A percentile compares a stretch with the other conserved stretches of the same genome.
Conservation (phyloP, 192 early-diverging fungal species). For the Umbelopsis vinacea region DNA sequence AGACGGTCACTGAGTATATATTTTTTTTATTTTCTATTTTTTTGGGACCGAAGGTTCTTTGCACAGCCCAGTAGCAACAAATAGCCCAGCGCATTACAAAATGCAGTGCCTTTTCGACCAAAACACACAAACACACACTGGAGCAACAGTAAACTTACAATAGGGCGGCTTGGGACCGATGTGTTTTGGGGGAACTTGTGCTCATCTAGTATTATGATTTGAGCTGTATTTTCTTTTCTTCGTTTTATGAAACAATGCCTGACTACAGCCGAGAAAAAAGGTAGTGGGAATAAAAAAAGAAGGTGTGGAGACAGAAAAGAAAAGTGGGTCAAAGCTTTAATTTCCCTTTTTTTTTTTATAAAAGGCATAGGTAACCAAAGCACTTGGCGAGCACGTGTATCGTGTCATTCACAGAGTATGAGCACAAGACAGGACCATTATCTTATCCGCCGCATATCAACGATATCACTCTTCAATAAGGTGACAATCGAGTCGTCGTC, state of each 20-base stretch:
- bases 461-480: constrained; percentile 21
- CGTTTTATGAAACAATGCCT: background rate
- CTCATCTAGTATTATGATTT: constrained; percentile 1
- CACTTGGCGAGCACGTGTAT: constrained; percentile 16
- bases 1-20: background rate
- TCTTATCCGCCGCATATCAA: constrained; percentile 22
- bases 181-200: constrained; percentile 7
- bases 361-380: background rate
- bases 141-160: background rate
- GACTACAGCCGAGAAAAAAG: no score
- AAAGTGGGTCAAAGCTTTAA: background rate
- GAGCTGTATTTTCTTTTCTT: background rate
- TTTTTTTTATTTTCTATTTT: background rate
- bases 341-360: constrained; percentile 8
- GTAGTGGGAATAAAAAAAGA: background rate
- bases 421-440: constrained; percentile 3
- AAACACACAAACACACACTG: background rate
- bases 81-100: background rate
- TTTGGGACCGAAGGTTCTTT: background rate
- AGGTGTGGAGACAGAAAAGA: background rate
- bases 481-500: constrained; percentile 20
- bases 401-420: background rate
- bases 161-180: constrained; percentile 4
- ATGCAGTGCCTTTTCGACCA: no score
- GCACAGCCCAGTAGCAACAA: background rate